Evolutionary conservation across 352 stramenopile species (phyloP).

Genomic region (Pythium brachiatum): DNA sequence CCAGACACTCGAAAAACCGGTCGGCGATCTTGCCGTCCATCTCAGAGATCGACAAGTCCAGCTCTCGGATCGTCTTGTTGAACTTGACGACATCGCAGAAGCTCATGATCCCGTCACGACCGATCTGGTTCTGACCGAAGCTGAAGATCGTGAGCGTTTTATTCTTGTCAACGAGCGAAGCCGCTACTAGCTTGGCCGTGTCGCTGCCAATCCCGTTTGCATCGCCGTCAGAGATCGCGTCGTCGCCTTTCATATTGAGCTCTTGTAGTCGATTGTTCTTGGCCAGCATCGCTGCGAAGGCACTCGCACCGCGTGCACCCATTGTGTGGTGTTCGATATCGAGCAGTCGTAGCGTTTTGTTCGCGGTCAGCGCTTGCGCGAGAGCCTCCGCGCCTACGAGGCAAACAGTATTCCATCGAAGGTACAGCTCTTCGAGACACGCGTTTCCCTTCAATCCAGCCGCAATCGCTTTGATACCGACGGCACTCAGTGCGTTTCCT

Average conservation of each 20-base stretch:
- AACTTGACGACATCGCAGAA: conserved; percentile 60
- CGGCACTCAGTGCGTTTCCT: conserved; percentile 55
- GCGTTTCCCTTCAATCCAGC: conserved; percentile 48
- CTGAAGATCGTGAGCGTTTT: conserved; percentile 46
- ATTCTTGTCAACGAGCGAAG: conserved; percentile 44
- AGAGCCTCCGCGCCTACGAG: conserved; percentile 52
- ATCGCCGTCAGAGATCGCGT: conserved; percentile 47
- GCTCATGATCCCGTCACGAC: conserved; percentile 42
- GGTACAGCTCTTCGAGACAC: conserved; percentile 57
- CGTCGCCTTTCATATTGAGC: conserved; percentile 68
- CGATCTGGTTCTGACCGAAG: conserved; percentile 63
- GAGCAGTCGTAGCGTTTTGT: conserved; percentile 57
- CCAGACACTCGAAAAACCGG: conserved; percentile 66
- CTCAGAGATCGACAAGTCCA: conserved; percentile 63
- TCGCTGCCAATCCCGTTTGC: conserved; percentile 45
- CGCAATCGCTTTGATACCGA: conserved; percentile 52
- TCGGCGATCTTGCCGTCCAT: conserved; percentile 55
- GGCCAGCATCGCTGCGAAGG: conserved; percentile 63
- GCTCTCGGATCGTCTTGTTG: conserved; percentile 40
- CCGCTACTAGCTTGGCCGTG: conserved; percentile 41
- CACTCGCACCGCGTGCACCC: conserved; percentile 41
- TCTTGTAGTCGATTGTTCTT: conserved; percentile 49
- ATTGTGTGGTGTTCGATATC: conserved; percentile 82
- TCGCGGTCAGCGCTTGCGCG: conserved; percentile 43
- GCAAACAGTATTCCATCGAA: conserved; percentile 75